A percentile compares a stretch with the other conserved stretches of the same genome.
Evolutionary conservation across 495 filamentous ascomycete genomes (phyloP).

Genomic region (Hypoxylon rickii): DNA sequence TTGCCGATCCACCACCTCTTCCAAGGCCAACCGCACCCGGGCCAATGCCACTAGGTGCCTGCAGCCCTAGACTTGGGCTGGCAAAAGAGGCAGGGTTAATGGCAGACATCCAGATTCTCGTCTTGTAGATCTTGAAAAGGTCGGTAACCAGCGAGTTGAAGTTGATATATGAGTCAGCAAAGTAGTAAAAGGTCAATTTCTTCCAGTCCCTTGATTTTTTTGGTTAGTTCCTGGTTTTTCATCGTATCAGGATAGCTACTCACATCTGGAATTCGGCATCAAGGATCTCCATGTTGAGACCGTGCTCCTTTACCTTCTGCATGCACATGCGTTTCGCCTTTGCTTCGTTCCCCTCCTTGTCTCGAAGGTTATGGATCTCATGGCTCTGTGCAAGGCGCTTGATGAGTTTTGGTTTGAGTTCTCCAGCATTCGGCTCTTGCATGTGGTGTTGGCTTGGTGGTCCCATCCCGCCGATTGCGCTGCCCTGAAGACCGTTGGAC

Average conservation of each 20-base stretch:
- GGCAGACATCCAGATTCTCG: constrained; percentile 98
- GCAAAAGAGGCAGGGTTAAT: constrained; percentile 98
- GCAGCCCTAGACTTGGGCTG: constrained; percentile 74
- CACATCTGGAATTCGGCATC: constrained; percentile 99
- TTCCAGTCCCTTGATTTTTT: constrained; percentile 84
- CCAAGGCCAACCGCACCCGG: constrained; percentile 61
- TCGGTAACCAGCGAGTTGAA: constrained; percentile 97
- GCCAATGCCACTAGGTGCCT: constrained; percentile 66
- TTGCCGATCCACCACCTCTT: constrained; percentile 41
- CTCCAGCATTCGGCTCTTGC: constrained; percentile 72
- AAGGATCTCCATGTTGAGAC: constrained; percentile 95
- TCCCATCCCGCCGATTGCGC: constrained; percentile 75
- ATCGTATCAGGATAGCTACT: constrained; percentile 42
- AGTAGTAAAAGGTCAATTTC: constrained; percentile 98
- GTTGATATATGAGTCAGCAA: constrained; percentile 96
- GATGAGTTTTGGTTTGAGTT: constrained; percentile 93
- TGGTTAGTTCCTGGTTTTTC: constrained; percentile 12
- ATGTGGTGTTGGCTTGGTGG: constrained; percentile 70
- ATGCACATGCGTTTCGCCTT: constrained; percentile 96
- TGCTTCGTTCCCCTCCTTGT: constrained; percentile 96
- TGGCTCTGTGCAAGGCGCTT: constrained; percentile 90
- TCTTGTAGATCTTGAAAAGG: constrained; percentile 98
- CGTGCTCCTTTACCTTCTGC: constrained; percentile 93
- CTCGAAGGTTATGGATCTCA: constrained; percentile 82
- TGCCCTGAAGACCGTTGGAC: constrained; percentile 63